Evolutionary conservation across 768 basidiomycete species (phyloP).

Genomic region (Nidularia pulvinata): DNA sequence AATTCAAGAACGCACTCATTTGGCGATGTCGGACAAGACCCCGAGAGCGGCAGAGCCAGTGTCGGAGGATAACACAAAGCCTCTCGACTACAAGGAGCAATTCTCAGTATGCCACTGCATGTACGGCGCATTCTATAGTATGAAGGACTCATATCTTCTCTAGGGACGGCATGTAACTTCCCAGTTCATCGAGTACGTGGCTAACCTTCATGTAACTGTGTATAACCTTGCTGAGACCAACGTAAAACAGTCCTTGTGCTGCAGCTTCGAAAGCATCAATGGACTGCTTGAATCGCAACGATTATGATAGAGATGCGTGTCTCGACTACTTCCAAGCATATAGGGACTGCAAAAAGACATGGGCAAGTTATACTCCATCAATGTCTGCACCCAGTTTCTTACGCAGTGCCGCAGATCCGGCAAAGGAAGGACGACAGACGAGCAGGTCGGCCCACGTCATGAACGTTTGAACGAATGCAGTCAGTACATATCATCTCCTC

Average conservation of each 20-base stretch:
- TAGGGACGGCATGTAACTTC: slow-evolving; percentile 25
- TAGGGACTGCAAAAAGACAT: slow-evolving; percentile 77
- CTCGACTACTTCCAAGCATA: slow-evolving; percentile 82
- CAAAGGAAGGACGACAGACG: slow-evolving; percentile 69
- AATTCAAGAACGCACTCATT: too few relatives aligned
- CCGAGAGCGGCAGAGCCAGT: not conserved
- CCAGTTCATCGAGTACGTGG: slow-evolving; percentile 36
- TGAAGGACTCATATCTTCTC: not conserved
- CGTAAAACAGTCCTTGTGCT: slow-evolving; percentile 60
- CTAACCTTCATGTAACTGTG: not conserved
- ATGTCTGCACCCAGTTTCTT: not conserved
- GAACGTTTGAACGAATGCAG: slow-evolving; percentile 1
- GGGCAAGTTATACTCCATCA: slow-evolving; percentile 45
- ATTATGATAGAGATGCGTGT: slow-evolving; percentile 73
- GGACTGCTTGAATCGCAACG: slow-evolving; percentile 66
- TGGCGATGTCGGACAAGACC: not conserved
- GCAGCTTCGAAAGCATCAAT: slow-evolving; percentile 77
- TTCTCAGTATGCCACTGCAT: slow-evolving; percentile 23
- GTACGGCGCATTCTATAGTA: not conserved
- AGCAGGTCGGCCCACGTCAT: slow-evolving; percentile 34
- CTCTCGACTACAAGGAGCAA: slow-evolving; percentile 33
- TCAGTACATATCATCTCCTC: not conserved
- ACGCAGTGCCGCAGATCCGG: slow-evolving; percentile 46
- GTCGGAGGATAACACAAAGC: slow-evolving; percentile 24
- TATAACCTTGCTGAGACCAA: not conserved